Conservation (phyloP, 441 rosid species). For the Heliophila coronopifolia region DNA sequence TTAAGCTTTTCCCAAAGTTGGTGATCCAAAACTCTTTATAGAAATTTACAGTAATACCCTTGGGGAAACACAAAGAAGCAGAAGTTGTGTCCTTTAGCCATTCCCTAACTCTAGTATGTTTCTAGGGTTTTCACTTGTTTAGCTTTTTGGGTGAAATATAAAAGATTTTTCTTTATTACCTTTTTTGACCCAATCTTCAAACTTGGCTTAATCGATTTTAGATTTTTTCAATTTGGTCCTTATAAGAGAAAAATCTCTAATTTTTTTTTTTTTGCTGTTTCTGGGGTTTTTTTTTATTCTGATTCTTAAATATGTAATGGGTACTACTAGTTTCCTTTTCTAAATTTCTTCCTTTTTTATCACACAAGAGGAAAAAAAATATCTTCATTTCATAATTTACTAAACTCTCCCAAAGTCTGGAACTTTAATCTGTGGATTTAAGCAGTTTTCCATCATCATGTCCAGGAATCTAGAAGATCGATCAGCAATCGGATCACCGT, state of each 20-base stretch:
- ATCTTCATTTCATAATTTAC: conserved; percentile 7
- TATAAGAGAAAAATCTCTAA: no score
- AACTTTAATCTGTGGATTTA: conserved; percentile 25
- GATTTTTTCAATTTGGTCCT: conserved; percentile 25
- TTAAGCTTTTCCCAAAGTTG: conserved; percentile 9
- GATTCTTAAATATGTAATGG: conserved; percentile 30
- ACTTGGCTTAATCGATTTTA: conserved; percentile 9
- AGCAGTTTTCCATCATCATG: conserved; percentile 22
- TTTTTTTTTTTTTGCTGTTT: not conserved
- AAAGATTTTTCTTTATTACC: not conserved
- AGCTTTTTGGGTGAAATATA: conserved; percentile 7
- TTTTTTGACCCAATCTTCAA: conserved; percentile 26
- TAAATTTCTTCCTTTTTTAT: conserved; percentile 4
- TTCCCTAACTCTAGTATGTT: conserved; percentile 20
- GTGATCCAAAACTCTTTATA: conserved; percentile 11
- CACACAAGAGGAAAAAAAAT: not conserved
- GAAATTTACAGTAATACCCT: conserved; percentile 24
- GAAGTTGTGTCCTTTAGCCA: conserved; percentile 17
- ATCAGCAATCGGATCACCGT: conserved; percentile 29
- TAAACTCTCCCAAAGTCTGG: conserved; percentile 26
- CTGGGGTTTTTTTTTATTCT: conserved; percentile 27
- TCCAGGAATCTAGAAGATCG: conserved; percentile 38
- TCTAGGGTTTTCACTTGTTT: conserved; percentile 11
- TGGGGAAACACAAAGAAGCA: conserved; percentile 3
- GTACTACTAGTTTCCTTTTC: conserved; percentile 21